phyloP scores from a whole-genome alignment of 345 rosid species.

The Angophora floribunda region DNA sequence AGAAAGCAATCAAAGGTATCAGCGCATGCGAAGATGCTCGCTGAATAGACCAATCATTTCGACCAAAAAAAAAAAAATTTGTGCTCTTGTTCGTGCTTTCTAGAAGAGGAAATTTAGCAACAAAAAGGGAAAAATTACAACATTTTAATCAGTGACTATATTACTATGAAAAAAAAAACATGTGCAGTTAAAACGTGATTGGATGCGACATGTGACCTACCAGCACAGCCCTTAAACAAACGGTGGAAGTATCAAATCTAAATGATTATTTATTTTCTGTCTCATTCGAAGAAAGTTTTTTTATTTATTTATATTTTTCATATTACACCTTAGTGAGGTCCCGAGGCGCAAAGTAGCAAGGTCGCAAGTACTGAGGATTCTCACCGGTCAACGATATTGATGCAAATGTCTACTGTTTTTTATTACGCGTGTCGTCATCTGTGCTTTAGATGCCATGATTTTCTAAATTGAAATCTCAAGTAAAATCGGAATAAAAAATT shows the following conservation, averaged over 20 bases:
- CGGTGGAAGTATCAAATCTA: fast-evolving
- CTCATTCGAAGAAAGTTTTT: too few relatives aligned
- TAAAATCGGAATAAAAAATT: too few relatives aligned
- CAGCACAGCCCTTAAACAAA: not conserved
- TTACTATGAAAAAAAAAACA: not conserved
- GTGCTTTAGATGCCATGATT: not conserved
- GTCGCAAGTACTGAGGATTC: not conserved
- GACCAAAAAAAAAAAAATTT: too few relatives aligned
- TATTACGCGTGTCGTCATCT: not conserved
- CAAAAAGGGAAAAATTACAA: not conserved
- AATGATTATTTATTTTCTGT: not conserved
- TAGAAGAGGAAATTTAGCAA: not conserved
- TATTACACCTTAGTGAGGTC: not conserved
- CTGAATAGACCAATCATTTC: not conserved
- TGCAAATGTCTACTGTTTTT: not conserved
- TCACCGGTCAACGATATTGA: not conserved
- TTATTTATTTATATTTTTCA: not conserved
- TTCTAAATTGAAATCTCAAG: not conserved
- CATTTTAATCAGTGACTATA: not conserved
- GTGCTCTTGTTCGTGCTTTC: not conserved
- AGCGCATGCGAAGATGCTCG: not conserved
- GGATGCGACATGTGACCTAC: not conserved
- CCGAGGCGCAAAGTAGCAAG: not conserved
- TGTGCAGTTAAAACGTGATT: not conserved
- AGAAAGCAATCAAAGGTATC: not conserved